phyloP scores from a whole-genome alignment of 192 early-diverging fungal species.

The Gonapodya prolifera region DNA sequence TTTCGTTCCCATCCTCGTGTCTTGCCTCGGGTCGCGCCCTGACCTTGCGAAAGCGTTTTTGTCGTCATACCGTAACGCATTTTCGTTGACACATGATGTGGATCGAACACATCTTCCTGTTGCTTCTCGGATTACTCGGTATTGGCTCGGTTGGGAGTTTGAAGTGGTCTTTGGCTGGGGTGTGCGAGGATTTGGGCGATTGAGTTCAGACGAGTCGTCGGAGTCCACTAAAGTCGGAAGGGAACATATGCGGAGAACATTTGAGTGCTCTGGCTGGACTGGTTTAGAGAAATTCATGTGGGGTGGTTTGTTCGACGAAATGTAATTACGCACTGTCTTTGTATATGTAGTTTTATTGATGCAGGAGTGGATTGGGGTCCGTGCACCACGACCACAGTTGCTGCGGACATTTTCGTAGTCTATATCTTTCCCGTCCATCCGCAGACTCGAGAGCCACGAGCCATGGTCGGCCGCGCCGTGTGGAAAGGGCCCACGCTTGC shows the following conservation, averaged over 20 bases:
- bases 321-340: neutral
- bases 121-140: constrained; percentile 3
- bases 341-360: too few species aligned
- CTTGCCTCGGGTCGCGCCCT: constrained; percentile 6
- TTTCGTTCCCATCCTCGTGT: constrained; percentile 10
- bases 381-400: too few species aligned
- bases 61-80: constrained; percentile 6
- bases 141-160: constrained; percentile 12
- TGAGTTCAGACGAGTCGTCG: neutral
- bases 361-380: too few species aligned
- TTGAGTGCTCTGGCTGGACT: neutral
- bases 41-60: constrained; percentile 7
- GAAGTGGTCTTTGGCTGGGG: constrained; percentile 11
- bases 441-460: too few species aligned
- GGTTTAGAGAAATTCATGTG: neutral
- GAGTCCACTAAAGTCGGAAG: too few species aligned
- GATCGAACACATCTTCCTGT: neutral
- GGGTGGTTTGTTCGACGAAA: neutral
- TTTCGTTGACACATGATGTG: neutral
- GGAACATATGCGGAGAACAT: neutral
- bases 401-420: too few species aligned
- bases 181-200: neutral
- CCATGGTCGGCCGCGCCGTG: constrained; percentile 1
- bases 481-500: constrained; percentile 2
- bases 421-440: too few species aligned